Base-by-base conservation (phyloP, 192 early-diverging fungal species). In the Backusella australiensis region DNA sequence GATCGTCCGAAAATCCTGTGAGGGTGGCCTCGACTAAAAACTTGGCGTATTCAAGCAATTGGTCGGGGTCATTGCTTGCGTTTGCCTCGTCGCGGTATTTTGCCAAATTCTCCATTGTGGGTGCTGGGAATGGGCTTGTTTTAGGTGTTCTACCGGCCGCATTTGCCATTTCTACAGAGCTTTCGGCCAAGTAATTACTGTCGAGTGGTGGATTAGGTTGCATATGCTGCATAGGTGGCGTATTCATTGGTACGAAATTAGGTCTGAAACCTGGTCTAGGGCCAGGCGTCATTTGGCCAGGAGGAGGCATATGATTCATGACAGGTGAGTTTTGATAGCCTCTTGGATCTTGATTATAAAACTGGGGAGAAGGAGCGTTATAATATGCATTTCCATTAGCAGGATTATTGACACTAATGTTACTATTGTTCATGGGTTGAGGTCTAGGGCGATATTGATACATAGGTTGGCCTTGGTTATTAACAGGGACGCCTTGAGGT, bases 41-140 rank as follows among this genome's bases (percentile, higher is more conserved):
- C 79, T 94, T 93, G 29, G 93, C 97, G 86, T 96, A 97, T 35
- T 92, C 92, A 34, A 98, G 85, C 81, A 93, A 91, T 38, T 85
- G 87, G 4, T 78, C 84, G 12, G 95, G 94, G 85, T 98, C 96
- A 59, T 85, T 84, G 46, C 83, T 87, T 21, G 78, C 80, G 81
- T 83, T 88, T 7, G 86, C 86, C 9, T 86, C 82, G 32, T 85
- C 75, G 36, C 89, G 85, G 53, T 80, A 78, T 39, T 59, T 29
- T n/a, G 76, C 73, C 46, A 87, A 70, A 29, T 80, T 79, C 73
- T 87, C 81, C 23, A 66, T 73, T 4, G 84, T 84, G 71, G 73
- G 75, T 34, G 86, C 80, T 15, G 81, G 81, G 41, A 79, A 79
- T 65, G 35, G 42, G n/a, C 73, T 79, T 0, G 41, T 4, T 19